These are phyloP conservation scores for Trametes hirsuta DNA, from an alignment of 1,284 basidiomycete species.

Conservation along the genomic window DNA sequence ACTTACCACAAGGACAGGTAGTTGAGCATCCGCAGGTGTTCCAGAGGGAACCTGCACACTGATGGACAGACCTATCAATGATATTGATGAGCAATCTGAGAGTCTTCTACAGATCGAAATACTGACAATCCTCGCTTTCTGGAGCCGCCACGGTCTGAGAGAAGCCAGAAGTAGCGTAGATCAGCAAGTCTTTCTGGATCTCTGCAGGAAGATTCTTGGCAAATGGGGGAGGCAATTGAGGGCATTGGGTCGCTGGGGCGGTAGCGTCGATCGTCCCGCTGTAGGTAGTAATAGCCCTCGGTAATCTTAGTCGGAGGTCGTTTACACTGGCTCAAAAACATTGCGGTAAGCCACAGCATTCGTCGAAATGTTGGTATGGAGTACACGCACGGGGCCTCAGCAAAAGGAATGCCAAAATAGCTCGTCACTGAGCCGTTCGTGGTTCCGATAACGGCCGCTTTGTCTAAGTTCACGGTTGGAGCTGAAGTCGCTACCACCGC, in stretches of 20 bases:
- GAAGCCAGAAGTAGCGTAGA: too few species aligned
- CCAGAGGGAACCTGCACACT: conserved; percentile 55
- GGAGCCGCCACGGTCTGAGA: too few species aligned
- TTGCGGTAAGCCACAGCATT: too few species aligned
- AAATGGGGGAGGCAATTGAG: conserved; percentile 40
- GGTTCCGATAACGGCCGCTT: conserved; percentile 16
- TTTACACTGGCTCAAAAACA: conserved; percentile 10
- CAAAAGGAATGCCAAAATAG: conserved; percentile 58
- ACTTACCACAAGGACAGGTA: conserved; percentile 56
- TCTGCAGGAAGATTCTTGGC: too few species aligned
- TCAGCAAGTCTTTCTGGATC: too few species aligned
- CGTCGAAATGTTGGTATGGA: too few species aligned
- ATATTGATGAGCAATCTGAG: conserved; percentile 1
- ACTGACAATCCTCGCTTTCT: conserved; percentile 50
- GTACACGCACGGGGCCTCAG: conserved; percentile 41
- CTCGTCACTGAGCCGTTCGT: conserved; percentile 32
- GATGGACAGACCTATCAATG: conserved; percentile 50
- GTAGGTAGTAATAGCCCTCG: conserved; percentile 44
- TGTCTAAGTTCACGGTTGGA: not conserved
- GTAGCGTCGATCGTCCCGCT: conserved; percentile 42
- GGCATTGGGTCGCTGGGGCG: conserved; percentile 48
- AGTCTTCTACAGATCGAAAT: not conserved
- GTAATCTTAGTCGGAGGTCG: conserved; percentile 45
- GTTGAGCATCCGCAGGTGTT: conserved; percentile 40
- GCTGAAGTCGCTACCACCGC: not conserved